A percentile compares a stretch with the other conserved stretches of the same genome.
Conservation (phyloP, 1,284 basidiomycete species). For the Moesziomyces parantarcticus region DNA sequence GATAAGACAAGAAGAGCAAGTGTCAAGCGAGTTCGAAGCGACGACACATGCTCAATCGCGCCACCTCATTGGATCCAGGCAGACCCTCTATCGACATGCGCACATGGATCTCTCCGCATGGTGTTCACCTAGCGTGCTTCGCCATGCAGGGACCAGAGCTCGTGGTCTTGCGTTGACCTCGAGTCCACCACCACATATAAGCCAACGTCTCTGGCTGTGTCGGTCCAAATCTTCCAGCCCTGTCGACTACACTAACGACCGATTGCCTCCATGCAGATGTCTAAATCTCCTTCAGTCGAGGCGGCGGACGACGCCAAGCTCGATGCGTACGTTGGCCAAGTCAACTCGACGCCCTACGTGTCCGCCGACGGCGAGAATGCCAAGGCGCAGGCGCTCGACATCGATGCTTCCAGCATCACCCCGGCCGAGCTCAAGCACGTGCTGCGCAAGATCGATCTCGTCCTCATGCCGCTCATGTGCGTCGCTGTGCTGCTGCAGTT, state of each 20-base stretch:
- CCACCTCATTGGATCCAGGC: background rate
- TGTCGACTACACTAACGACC: background rate
- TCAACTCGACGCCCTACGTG: slow-evolving; percentile 19
- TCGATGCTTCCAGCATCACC: slow-evolving; percentile 18
- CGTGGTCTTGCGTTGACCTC: background rate
- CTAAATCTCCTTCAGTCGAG: slow-evolving; percentile 10
- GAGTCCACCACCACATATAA: background rate
- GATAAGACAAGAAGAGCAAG: background rate
- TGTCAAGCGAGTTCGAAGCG: background rate
- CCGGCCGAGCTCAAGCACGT: slow-evolving; percentile 42
- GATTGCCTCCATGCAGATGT: background rate
- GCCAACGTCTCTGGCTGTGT: background rate
- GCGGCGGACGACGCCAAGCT: slow-evolving; percentile 5
- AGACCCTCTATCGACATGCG: background rate
- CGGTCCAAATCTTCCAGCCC: background rate
- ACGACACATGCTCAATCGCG: background rate
- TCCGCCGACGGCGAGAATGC: slow-evolving; percentile 23
- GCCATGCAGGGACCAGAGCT: background rate
- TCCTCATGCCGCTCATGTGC: slow-evolving; percentile 62
- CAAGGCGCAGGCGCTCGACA: slow-evolving; percentile 25
- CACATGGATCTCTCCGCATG: background rate
- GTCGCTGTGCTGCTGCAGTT: slow-evolving; percentile 56
- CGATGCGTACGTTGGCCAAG: slow-evolving; percentile 5
- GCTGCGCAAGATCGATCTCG: slow-evolving; percentile 61
- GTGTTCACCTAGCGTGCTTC: background rate